A percentile compares a stretch with the other conserved stretches of the same genome.
phyloP scores from a whole-genome alignment of 352 stramenopile genomes.

The Thraustochytrium striatum region DNA sequence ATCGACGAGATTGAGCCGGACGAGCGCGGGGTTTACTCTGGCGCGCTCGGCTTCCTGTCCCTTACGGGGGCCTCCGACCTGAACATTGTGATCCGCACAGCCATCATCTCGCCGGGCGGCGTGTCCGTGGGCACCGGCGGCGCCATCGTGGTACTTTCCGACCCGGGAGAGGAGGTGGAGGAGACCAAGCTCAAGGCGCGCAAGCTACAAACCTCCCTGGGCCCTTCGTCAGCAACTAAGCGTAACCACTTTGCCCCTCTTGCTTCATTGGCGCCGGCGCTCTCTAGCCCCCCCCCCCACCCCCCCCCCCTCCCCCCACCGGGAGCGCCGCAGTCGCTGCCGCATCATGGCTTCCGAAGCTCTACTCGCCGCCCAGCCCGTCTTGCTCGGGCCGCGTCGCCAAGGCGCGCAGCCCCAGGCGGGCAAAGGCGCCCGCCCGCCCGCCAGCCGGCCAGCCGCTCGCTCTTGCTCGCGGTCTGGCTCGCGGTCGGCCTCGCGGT shows the following conservation, averaged over 20 bases:
- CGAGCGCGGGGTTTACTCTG: constrained; percentile 88
- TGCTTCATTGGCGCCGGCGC: background rate
- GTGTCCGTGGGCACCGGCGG: constrained; percentile 86
- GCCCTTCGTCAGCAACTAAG: background rate
- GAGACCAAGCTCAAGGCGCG: constrained; percentile 84
- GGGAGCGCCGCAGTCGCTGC: background rate
- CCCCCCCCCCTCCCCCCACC: background rate
- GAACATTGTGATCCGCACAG: constrained; percentile 96
- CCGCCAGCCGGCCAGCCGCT: no score
- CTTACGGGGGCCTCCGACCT: constrained; percentile 90
- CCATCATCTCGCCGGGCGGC: constrained; percentile 72
- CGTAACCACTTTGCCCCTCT: background rate
- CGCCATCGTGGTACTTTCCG: constrained; percentile 88
- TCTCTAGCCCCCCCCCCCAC: background rate
- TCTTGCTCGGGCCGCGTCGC: no score
- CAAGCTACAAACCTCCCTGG: constrained; percentile 55
- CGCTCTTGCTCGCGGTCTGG: no score
- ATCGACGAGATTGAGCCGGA: constrained; percentile 82
- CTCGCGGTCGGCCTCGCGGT: no score
- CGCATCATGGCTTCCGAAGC: background rate
- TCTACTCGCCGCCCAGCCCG: no score
- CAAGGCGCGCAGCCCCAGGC: no score
- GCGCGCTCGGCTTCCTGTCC: constrained; percentile 88
- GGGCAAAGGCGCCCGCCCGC: no score
- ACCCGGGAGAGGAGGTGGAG: constrained; percentile 85